Base-by-base conservation (phyloP, 208 protist species). In the Crithidia expoeki region DNA sequence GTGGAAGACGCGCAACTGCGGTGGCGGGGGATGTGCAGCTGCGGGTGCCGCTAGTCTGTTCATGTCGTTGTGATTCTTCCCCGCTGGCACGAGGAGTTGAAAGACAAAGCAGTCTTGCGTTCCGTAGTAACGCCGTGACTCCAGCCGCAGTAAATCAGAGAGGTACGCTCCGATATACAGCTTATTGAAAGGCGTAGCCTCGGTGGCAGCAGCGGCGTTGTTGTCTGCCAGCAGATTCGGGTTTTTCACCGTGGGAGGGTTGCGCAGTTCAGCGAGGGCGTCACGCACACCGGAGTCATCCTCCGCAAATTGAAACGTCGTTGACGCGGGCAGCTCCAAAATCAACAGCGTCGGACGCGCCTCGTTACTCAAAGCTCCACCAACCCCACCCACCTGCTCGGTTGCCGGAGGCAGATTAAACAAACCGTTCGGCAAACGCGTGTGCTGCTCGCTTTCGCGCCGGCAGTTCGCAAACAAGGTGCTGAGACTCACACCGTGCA, bases 81-180 rank as follows among this genome's bases (percentile, higher is more conserved):
- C 17, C 1, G 66, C 51, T 4, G 79, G 78, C 10, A 89, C 70
- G 28, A 88, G 71, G 14, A 94, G 32, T 58, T 94, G 89, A 70
- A 91, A 94, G 1, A 94, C 83, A 80, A 94, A 94, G 10, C 82
- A 90, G 6, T 86, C 84, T 50, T 63, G 69, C 12, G 32, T 79
- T 42, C 89, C 89, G 69, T 92, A 94, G 79, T 88, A 94, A 4
- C 85, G 84, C 0, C 73, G 82, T 0, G 70, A 79, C 32, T 86
- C 80, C 5, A 68, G 17, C 2, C 50, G 64, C 11, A 90, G 72
- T 27, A 82, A 36, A 42, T 92, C 69, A 32, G 84, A 91, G 14
- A 94, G 66, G 49, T 71, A 92, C 0, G 83, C 89, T 1, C 89
- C 89, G 53, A 94, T 75, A 30, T 90, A 81, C 34, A 85, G 34